Evolutionary conservation across 495 filamentous ascomycete species (phyloP).

Genomic region (Xylaria nigripes): DNA sequence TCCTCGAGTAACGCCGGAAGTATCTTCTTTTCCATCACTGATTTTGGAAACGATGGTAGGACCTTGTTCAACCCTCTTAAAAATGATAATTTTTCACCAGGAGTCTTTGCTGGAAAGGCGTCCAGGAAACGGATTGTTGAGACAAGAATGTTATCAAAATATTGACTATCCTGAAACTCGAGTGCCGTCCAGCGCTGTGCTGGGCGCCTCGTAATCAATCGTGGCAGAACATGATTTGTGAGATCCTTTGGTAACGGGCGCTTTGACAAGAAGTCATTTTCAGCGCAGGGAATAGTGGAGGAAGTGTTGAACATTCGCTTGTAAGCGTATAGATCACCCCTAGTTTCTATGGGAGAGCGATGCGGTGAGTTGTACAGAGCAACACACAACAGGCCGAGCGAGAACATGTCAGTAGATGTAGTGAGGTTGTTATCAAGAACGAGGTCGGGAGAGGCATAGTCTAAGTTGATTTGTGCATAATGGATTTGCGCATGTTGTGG

Average conservation of each 20-base stretch:
- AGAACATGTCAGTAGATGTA: constrained; percentile 79
- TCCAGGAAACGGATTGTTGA: constrained; percentile 94
- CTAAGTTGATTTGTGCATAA: constrained; percentile 79
- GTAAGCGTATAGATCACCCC: constrained; percentile 69
- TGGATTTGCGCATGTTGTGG: constrained; percentile 66
- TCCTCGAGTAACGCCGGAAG: constrained; percentile 84
- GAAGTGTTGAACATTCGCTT: constrained; percentile 71
- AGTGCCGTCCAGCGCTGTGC: constrained; percentile 79
- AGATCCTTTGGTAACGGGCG: constrained; percentile 73
- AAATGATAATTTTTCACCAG: constrained; percentile 84
- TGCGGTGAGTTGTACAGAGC: constrained; percentile 92
- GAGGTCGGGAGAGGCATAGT: constrained; percentile 93
- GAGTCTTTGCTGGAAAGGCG: constrained; percentile 78
- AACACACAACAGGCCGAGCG: constrained; percentile 77
- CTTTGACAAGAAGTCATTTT: constrained; percentile 77
- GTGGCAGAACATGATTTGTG: constrained; percentile 61
- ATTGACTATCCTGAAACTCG: constrained; percentile 88
- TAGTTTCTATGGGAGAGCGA: constrained; percentile 70
- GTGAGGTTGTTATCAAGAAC: constrained; percentile 78
- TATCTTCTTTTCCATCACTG: constrained; percentile 90
- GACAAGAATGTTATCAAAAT: constrained; percentile 93
- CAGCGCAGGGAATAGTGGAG: constrained; percentile 63
- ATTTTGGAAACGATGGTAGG: constrained; percentile 79
- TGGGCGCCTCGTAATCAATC: constrained; percentile 75
- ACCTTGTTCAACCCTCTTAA: constrained; percentile 81